Evolutionary conservation across 202 grass and related monocot genomes (phyloP).

Genomic region (Setaria viridis): DNA sequence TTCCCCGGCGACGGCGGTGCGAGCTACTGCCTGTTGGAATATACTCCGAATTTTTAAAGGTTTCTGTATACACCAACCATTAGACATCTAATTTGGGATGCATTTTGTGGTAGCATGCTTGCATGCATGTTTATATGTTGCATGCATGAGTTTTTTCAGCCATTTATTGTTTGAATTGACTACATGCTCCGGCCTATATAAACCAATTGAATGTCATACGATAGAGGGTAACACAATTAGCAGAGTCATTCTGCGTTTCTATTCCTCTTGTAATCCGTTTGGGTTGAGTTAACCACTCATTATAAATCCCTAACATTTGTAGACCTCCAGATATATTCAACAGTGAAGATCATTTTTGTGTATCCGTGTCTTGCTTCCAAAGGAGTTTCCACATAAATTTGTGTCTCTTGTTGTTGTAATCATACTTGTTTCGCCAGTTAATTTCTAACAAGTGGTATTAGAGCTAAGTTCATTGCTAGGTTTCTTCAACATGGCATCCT

Average conservation of each 20-base stretch:
- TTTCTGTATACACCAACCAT: too few species aligned
- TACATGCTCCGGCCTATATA: too few species aligned
- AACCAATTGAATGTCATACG: too few species aligned
- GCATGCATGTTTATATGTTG: neutral
- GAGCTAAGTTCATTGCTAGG: neutral
- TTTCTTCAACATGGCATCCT: neutral
- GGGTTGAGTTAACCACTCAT: too few species aligned
- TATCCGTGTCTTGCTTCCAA: neutral
- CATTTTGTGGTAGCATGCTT: too few species aligned
- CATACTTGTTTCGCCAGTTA: neutral
- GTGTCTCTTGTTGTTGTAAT: neutral
- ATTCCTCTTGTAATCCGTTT: too few species aligned
- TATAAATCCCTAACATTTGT: neutral
- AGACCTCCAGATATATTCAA: neutral
- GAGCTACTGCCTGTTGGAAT: too few species aligned
- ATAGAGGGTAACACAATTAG: too few species aligned
- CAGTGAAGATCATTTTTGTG: neutral
- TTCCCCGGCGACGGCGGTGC: conserved; percentile 6
- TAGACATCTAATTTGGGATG: too few species aligned
- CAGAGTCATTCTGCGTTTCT: too few species aligned
- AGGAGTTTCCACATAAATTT: neutral
- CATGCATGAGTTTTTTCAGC: neutral
- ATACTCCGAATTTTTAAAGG: neutral
- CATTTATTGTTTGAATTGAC: too few species aligned
- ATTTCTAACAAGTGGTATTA: neutral